phyloP scores from a whole-genome alignment of 1,284 basidiomycete genomes.

The Pseudozyma pruni region DNA sequence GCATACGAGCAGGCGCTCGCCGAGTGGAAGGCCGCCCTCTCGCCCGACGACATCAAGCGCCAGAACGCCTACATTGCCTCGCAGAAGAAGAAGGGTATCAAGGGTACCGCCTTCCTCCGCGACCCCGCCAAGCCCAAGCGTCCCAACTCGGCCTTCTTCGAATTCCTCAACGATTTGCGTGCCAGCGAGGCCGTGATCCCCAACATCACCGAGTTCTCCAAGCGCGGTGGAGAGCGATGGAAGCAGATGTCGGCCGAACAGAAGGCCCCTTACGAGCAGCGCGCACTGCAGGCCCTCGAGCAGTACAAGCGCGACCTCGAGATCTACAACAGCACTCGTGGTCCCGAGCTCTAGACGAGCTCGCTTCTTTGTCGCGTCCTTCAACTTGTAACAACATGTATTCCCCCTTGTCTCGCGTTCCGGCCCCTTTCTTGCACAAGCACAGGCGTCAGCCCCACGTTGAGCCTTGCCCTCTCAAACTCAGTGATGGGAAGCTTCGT shows the following conservation, averaged over 20 bases:
- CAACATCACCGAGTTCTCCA: constrained; percentile 47
- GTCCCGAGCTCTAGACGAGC: constrained; percentile 29
- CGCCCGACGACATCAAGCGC: constrained; percentile 62
- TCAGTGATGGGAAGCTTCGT: too few species aligned
- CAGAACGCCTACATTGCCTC: constrained; percentile 59
- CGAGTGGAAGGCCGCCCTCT: constrained; percentile 55
- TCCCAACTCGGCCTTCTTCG: constrained; percentile 58
- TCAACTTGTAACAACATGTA: constrained; percentile 17
- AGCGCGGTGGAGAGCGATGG: constrained; percentile 52
- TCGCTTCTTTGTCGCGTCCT: neutral
- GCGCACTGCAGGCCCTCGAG: constrained; percentile 41
- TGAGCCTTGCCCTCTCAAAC: too few species aligned
- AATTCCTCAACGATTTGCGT: constrained; percentile 56
- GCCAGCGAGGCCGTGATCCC: constrained; percentile 31
- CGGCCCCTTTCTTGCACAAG: neutral
- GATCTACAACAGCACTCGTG: constrained; percentile 40
- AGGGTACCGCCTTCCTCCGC: constrained; percentile 48
- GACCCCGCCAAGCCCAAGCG: constrained; percentile 60
- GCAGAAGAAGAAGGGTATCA: constrained; percentile 59
- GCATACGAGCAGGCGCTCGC: constrained; percentile 55
- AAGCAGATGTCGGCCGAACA: constrained; percentile 48
- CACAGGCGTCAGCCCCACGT: too few species aligned
- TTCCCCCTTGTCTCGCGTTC: neutral
- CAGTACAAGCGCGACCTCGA: constrained; percentile 53
- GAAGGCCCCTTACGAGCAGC: constrained; percentile 55